phyloP scores from a whole-genome alignment of 1,284 basidiomycete genomes.

The Cryptococcus floricola region DNA sequence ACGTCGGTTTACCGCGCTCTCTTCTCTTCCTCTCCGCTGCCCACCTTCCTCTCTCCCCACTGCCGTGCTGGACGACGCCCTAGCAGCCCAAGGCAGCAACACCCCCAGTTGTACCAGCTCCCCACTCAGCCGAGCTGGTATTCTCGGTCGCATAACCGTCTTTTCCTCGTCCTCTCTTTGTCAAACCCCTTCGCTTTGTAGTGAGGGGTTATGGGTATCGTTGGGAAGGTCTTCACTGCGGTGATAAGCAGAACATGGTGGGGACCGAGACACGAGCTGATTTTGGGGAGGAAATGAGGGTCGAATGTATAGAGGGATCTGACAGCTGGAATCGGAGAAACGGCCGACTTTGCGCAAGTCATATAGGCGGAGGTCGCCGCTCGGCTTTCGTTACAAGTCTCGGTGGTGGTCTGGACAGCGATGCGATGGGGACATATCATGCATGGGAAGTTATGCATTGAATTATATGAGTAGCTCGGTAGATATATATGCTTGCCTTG shows the following conservation, averaged over 20 bases:
- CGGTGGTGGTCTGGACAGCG: too few species aligned
- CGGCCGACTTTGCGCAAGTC: too few species aligned
- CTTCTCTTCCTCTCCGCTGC: neutral
- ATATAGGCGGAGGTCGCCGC: too few species aligned
- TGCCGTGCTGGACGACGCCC: neutral
- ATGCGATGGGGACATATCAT: too few species aligned
- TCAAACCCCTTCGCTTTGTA: too few species aligned
- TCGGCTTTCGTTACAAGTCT: too few species aligned
- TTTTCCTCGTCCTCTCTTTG: too few species aligned
- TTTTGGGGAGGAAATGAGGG: neutral
- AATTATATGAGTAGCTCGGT: too few species aligned
- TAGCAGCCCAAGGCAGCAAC: slow-evolving; percentile 8
- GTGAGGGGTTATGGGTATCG: neutral
- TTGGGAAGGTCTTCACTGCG: neutral
- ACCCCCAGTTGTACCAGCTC: slow-evolving; percentile 6
- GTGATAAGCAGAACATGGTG: neutral
- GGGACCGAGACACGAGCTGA: neutral
- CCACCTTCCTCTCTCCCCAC: neutral
- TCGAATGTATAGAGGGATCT: neutral
- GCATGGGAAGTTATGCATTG: too few species aligned
- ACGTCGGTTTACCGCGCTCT: neutral
- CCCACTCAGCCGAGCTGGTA: slow-evolving; percentile 6
- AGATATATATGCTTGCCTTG: too few species aligned
- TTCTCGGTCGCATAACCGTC: slow-evolving; percentile 8
- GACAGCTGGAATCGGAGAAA: neutral